These are phyloP conservation scores for Lyophyllum semitale DNA, from an alignment of 768 basidiomycete genomes.

Conservation along the genomic window DNA sequence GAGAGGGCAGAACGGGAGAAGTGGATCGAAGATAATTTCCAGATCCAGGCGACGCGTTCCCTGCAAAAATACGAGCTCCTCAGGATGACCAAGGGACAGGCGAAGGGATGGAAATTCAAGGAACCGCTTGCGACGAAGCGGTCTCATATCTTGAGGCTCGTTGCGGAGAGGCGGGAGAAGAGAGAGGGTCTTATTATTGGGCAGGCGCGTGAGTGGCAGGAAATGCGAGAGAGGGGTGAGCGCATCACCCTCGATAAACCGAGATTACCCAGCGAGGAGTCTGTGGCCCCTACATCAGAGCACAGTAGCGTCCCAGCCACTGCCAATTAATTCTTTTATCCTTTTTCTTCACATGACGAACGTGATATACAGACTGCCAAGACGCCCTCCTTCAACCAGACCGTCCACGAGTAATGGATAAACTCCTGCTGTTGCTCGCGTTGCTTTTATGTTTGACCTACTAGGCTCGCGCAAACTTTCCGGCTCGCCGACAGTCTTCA, in stretches of 20 bases:
- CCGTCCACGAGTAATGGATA: constrained; percentile 2
- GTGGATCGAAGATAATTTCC: constrained; percentile 66
- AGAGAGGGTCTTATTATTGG: constrained; percentile 39
- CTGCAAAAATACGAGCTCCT: constrained; percentile 39
- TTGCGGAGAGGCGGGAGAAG: constrained; percentile 42
- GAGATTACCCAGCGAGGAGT: background rate
- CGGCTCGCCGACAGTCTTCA: background rate
- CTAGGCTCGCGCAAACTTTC: background rate
- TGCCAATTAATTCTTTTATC: constrained; percentile 1
- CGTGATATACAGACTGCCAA: too few relatives aligned
- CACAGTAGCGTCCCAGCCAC: constrained; percentile 4
- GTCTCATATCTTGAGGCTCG: constrained; percentile 44
- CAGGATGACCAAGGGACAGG: constrained; percentile 38
- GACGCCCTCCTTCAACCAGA: background rate
- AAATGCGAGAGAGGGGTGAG: constrained; percentile 34
- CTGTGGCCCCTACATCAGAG: background rate
- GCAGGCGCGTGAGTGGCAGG: constrained; percentile 35
- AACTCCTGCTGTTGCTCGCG: background rate
- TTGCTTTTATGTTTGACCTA: background rate
- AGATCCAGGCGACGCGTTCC: constrained; percentile 38
- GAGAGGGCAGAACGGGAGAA: constrained; percentile 57
- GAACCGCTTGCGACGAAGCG: constrained; percentile 44
- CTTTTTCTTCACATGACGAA: constrained; percentile 8
- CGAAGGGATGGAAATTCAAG: constrained; percentile 43
- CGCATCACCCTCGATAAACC: constrained; percentile 19